Conservation (phyloP, 164 flowering plant species). For the Houttuynia cordata region DNA sequence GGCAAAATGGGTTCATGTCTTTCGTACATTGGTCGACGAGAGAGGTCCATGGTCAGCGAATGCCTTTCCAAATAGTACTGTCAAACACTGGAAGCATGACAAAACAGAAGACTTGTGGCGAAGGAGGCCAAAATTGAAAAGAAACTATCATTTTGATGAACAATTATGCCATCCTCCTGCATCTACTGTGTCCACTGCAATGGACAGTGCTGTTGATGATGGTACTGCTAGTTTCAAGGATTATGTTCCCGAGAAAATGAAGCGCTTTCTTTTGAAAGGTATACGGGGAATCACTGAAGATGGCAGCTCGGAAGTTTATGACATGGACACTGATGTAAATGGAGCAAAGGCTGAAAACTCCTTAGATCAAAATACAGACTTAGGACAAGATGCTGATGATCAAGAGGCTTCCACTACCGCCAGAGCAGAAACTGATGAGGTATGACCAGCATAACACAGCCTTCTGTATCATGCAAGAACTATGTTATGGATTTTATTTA, state of each 20-base stretch:
- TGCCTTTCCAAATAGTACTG: constrained; percentile 64
- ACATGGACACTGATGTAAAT: constrained; percentile 30
- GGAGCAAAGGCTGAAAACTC: constrained; percentile 11
- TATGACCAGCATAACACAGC: constrained; percentile 10
- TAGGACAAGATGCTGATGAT: constrained; percentile 24
- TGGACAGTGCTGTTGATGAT: constrained; percentile 24
- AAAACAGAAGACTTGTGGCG: constrained; percentile 93
- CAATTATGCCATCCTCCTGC: constrained; percentile 63
- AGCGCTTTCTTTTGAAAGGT: constrained; percentile 72
- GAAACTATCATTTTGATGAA: constrained; percentile 86
- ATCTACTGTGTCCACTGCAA: constrained; percentile 20
- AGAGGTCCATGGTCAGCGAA: constrained; percentile 99
- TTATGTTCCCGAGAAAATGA: constrained; percentile 79
- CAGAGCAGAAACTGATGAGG: constrained; percentile 75
- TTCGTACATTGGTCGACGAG: constrained; percentile 89
- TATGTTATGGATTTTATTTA: neutral
- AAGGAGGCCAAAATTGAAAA: constrained; percentile 75
- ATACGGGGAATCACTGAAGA: constrained; percentile 70
- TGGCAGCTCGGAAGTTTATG: constrained; percentile 39
- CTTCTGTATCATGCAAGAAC: neutral
- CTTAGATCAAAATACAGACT: constrained; percentile 21
- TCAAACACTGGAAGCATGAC: constrained; percentile 92
- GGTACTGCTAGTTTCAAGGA: constrained; percentile 39
- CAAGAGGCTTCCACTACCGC: constrained; percentile 33
- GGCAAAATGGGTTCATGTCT: constrained; percentile 92